Percentiles rank a stretch among this genome's conserved stretches.
These are phyloP conservation scores for Didymella exigua DNA, from an alignment of 2,329 filamentous ascomycete genomes.

Conservation along the genomic window DNA sequence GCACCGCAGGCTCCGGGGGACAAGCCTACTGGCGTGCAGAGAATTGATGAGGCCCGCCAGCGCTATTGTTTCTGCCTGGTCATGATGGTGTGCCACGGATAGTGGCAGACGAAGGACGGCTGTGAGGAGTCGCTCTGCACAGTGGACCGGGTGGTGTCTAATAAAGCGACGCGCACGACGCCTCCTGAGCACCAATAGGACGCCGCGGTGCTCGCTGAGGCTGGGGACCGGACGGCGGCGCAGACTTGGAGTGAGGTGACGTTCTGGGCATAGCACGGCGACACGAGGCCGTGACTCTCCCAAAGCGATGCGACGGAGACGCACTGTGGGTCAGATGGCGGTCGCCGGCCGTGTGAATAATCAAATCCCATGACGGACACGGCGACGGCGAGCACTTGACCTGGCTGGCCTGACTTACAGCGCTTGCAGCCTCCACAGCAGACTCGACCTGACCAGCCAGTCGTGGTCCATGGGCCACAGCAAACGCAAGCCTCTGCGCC, in stretches of 20 bases:
- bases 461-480: conserved; percentile 1
- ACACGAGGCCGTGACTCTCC: conserved; percentile 13
- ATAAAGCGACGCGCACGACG: conserved; percentile 20
- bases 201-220: conserved; percentile 9
- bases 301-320: conserved; percentile 12
- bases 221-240: conserved; percentile 17
- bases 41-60: conserved; percentile 29
- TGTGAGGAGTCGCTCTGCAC: conserved; percentile 11
- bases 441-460: not conserved
- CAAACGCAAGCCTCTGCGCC: conserved; percentile 1
- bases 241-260: conserved; percentile 7
- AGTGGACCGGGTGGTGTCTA: conserved; percentile 19
- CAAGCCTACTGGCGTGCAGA: conserved; percentile 21
- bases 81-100: conserved; percentile 19
- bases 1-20: conserved; percentile 14
- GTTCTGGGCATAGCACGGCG: conserved; percentile 14
- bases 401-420: conserved; percentile 8
- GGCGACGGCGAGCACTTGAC: conserved; percentile 12
- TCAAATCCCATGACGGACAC: conserved; percentile 18
- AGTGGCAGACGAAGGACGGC: conserved; percentile 13
- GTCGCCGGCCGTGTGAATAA: conserved; percentile 24
- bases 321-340: conserved; percentile 31
- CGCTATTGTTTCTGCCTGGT: conserved; percentile 30
- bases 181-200: conserved; percentile 8
- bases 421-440: conserved; percentile 4